phyloP scores from a whole-genome alignment of 176 grass and related monocot genomes.

The Triticum urartu region DNA sequence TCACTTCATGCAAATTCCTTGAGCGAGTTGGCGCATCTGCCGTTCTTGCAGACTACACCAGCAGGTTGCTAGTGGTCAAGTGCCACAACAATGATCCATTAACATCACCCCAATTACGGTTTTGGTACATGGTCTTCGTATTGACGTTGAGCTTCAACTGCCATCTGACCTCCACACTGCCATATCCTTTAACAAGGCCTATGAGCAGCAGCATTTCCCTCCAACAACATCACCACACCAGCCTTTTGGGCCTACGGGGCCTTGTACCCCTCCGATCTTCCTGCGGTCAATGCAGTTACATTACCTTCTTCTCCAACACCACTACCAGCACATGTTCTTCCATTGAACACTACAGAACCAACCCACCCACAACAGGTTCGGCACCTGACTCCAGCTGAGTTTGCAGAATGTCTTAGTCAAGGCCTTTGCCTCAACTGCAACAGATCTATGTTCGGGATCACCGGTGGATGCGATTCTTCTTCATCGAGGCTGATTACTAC shows the following conservation, averaged over 20 bases:
- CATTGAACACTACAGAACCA: not conserved
- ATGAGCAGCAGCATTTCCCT: no score
- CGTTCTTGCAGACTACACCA: not conserved
- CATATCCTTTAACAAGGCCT: not conserved
- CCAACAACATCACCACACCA: not conserved
- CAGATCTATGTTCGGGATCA: not conserved
- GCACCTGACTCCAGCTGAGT: not conserved
- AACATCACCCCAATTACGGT: not conserved
- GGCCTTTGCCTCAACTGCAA: not conserved
- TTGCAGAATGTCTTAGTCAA: not conserved
- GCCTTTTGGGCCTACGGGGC: not conserved
- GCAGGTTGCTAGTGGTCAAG: not conserved
- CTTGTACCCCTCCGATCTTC: not conserved
- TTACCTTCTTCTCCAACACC: not conserved
- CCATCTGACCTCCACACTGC: not conserved
- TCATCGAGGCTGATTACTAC: not conserved
- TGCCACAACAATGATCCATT: not conserved
- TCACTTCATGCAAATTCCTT: not conserved
- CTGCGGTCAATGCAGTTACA: not conserved
- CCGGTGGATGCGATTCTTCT: not conserved
- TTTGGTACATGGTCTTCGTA: not conserved
- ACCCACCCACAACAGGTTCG: not conserved
- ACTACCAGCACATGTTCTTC: not conserved
- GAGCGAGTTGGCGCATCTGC: not conserved
- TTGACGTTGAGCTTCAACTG: not conserved